Conservation (phyloP, 2,329 filamentous ascomycete genomes). For the Ambrosiella xylebori region DNA sequence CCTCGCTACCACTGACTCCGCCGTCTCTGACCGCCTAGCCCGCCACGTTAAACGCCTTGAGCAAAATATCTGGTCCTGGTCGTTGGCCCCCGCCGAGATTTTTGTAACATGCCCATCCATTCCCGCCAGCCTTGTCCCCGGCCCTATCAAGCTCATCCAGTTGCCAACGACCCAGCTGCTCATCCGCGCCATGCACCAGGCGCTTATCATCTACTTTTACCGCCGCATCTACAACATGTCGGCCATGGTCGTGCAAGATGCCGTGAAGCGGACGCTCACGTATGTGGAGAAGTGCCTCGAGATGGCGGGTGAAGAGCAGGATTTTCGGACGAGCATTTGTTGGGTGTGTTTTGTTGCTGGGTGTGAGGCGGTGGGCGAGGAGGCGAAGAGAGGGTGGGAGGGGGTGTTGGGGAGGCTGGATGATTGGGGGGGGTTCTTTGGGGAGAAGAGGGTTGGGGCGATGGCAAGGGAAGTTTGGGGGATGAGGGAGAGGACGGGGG, state of each 20-base stretch:
- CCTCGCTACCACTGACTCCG: constrained; percentile 15
- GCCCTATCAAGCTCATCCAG: background rate
- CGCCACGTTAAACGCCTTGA: constrained; percentile 20
- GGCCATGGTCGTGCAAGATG: constrained; percentile 23
- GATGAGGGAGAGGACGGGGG: constrained; percentile 16
- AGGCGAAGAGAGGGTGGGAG: constrained; percentile 19
- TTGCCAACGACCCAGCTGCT: constrained; percentile 19
- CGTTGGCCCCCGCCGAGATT: constrained; percentile 12
- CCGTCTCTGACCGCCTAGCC: background rate
- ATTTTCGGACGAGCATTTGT: constrained; percentile 23
- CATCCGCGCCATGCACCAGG: constrained; percentile 24
- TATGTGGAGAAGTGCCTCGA: constrained; percentile 21
- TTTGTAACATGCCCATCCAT: constrained; percentile 5
- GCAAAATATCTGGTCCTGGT: constrained; percentile 21
- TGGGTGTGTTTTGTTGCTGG: constrained; percentile 29
- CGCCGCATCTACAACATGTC: constrained; percentile 23
- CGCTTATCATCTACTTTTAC: constrained; percentile 29
- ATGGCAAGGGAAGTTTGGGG: constrained; percentile 19
- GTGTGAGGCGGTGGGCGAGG: constrained; percentile 23
- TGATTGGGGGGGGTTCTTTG: constrained; percentile 18
- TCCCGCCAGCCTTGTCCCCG: background rate
- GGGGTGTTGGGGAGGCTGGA: constrained; percentile 17
- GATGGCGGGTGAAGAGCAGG: constrained; percentile 20
- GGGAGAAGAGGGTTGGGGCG: constrained; percentile 16
- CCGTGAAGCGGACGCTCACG: constrained; percentile 22